Conservation (phyloP, 1,284 basidiomycete species). For the Trametes hirsuta region DNA sequence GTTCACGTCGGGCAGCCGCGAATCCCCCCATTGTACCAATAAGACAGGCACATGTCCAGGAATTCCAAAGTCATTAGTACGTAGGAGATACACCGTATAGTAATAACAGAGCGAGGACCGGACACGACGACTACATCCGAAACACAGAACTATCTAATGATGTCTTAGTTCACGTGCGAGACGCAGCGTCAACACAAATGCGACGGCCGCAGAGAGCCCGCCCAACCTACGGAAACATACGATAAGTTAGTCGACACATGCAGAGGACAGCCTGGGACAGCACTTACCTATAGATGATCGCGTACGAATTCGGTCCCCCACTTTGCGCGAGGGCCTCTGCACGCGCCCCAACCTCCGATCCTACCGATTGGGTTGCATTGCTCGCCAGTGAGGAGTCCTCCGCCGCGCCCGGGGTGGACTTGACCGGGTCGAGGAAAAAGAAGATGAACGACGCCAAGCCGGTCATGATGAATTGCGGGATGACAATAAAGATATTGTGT, state of each 20-base stretch:
- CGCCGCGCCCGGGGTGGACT: constrained; percentile 41
- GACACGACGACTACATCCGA: not conserved
- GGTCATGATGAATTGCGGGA: constrained; percentile 74
- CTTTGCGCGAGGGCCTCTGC: constrained; percentile 23
- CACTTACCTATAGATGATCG: constrained; percentile 75
- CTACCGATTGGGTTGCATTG: constrained; percentile 11
- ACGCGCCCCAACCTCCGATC: constrained; percentile 16
- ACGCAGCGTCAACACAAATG: constrained; percentile 70
- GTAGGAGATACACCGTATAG: not conserved
- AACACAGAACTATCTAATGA: constrained; percentile 33
- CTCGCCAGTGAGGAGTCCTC: constrained; percentile 11
- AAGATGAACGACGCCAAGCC: constrained; percentile 70
- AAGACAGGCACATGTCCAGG: not conserved
- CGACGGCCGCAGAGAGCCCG: constrained; percentile 71
- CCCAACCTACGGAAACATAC: constrained; percentile 55
- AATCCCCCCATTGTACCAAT: too few species aligned
- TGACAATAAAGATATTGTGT: constrained; percentile 89
- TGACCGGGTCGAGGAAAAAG: constrained; percentile 64
- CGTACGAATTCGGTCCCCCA: constrained; percentile 64
- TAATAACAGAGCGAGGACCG: not conserved
- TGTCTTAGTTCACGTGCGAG: constrained; percentile 63
- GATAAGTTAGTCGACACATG: not conserved
- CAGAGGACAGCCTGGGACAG: too few species aligned
- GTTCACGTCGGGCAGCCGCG: not conserved
- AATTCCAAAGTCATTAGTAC: not conserved